A percentile compares a stretch with the other conserved stretches of the same genome.
Evolutionary conservation across 108 stramenopile genomes (phyloP).

Genomic region (Skeletonema grethae): DNA sequence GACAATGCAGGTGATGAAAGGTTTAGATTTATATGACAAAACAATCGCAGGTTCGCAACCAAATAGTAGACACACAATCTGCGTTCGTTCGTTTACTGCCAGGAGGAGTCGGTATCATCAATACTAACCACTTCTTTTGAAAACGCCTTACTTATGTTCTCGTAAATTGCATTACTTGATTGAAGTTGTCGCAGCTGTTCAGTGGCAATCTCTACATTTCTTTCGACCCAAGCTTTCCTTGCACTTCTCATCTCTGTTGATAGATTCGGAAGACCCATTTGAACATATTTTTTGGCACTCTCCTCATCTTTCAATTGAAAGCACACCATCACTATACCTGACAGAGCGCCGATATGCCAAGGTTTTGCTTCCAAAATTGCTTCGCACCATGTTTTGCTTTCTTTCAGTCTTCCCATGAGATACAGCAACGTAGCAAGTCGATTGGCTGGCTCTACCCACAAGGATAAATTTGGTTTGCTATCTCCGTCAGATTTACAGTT

Average conservation of each 20-base stretch:
- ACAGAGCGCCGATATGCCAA: conserved; percentile 85
- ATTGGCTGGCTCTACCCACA: conserved; percentile 78
- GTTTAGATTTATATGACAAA: neutral
- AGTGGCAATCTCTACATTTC: conserved; percentile 1
- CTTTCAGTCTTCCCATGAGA: conserved; percentile 58
- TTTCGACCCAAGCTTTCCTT: conserved; percentile 27
- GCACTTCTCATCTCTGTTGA: conserved; percentile 14
- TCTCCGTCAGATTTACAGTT: conserved; percentile 38
- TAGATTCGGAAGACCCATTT: conserved; percentile 55
- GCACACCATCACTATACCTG: conserved; percentile 72
- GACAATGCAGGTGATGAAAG: conserved; percentile 1
- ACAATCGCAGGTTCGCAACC: neutral
- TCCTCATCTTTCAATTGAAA: conserved; percentile 48
- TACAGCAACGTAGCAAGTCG: conserved; percentile 74
- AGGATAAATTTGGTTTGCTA: conserved; percentile 28
- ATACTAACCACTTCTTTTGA: neutral
- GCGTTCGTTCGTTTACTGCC: neutral
- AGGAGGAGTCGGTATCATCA: neutral
- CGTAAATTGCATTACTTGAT: conserved; percentile 1
- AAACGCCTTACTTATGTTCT: neutral
- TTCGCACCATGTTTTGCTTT: conserved; percentile 61
- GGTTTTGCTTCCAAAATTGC: conserved; percentile 70
- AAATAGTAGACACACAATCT: no score
- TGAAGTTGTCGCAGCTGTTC: neutral
- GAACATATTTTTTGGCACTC: conserved; percentile 61